phyloP scores from a whole-genome alignment of 192 early-diverging fungal genomes.

The Helicostylum pulchrum region DNA sequence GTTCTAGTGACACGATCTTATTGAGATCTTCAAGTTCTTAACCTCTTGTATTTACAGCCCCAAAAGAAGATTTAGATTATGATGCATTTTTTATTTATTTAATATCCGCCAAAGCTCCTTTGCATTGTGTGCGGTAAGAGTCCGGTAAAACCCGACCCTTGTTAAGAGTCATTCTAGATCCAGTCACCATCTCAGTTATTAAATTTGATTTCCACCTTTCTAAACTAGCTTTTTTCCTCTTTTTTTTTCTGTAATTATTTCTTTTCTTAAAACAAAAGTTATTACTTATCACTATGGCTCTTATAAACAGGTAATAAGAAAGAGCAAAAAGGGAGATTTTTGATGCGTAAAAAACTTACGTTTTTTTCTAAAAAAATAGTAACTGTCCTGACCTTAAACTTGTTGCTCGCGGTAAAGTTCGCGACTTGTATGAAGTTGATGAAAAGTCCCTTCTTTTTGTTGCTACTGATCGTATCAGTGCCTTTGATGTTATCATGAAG shows the following conservation, averaged over 20 bases:
- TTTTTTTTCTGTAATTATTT: not conserved
- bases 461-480: constrained; percentile 95
- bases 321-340: not conserved
- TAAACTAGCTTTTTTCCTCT: constrained; percentile 1
- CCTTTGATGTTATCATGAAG: constrained; percentile 98
- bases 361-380: constrained; percentile 31
- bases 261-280: not conserved
- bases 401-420: constrained; percentile 91
- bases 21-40: too few relatives aligned
- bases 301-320: constrained; percentile 9
- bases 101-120: too few relatives aligned
- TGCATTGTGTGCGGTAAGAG: too few relatives aligned
- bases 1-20: too few relatives aligned
- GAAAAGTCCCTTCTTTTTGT: constrained; percentile 88
- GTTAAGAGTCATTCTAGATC: too few relatives aligned
- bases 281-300: not conserved
- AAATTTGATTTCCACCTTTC: not conserved
- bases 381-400: constrained; percentile 92
- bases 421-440: constrained; percentile 95
- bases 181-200: too few relatives aligned
- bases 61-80: too few relatives aligned
- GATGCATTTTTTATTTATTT: too few relatives aligned
- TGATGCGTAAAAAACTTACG: not conserved
- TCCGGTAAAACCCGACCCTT: too few relatives aligned
- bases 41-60: too few relatives aligned